These are phyloP conservation scores for Microthlaspi erraticum DNA, from an alignment of 345 rosid species.

Conservation along the genomic window DNA sequence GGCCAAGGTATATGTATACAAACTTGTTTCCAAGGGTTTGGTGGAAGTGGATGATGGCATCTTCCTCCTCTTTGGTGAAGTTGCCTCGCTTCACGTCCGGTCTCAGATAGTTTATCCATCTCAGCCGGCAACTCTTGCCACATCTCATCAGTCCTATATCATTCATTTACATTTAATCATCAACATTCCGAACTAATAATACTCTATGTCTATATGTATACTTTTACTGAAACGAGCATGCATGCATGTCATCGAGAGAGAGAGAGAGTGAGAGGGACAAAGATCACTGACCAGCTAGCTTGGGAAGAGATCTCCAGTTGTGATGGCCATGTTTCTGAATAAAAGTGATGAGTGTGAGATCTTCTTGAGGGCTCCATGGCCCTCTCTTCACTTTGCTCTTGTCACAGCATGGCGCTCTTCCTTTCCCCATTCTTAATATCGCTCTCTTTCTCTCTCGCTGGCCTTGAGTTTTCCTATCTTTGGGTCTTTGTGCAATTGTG, in stretches of 20 bases:
- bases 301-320: conserved; percentile 95
- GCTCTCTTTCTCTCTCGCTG: not conserved
- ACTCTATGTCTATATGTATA: not conserved
- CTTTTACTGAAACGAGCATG: conserved; percentile 7
- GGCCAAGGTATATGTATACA: conserved; percentile 1
- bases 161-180: not conserved
- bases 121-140: conserved; percentile 74
- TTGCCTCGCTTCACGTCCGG: conserved; percentile 88
- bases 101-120: conserved; percentile 74
- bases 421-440: conserved; percentile 63
- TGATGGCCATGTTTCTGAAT: conserved; percentile 86
- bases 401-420: conserved; percentile 93
- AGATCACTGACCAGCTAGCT: conserved; percentile 67
- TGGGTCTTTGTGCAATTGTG: conserved; percentile 4
- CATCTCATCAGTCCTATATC: conserved; percentile 69
- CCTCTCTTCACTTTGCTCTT: conserved; percentile 89
- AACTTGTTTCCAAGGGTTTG: conserved; percentile 79
- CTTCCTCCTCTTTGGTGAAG: conserved; percentile 72
- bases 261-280: conserved; percentile 8
- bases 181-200: conserved; percentile 12
- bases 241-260: not conserved
- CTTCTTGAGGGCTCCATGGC: conserved; percentile 94
- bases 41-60: conserved; percentile 65
- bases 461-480: not conserved
- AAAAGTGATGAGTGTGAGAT: conserved; percentile 74